Evolutionary conservation across 2,329 filamentous ascomycete species (phyloP).

Genomic region (Zasmidium cellare): DNA sequence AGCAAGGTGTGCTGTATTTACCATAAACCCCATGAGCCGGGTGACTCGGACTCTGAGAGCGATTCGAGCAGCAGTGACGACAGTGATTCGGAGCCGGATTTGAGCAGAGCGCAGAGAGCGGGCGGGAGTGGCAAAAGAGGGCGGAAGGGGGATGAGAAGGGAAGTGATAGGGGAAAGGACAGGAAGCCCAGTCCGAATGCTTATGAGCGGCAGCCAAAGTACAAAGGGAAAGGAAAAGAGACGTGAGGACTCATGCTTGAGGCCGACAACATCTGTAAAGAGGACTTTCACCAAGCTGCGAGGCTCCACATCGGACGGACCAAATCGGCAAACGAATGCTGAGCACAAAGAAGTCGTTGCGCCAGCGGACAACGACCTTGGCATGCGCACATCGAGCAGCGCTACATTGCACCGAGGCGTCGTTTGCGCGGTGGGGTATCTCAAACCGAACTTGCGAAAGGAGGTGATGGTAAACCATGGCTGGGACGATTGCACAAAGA

Average conservation of each 20-base stretch:
- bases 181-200: conserved; percentile 73
- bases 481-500: too few relatives aligned
- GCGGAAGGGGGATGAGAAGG: conserved; percentile 54
- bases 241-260: conserved; percentile 18
- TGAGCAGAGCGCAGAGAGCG: conserved; percentile 47
- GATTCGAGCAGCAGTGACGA: conserved; percentile 56
- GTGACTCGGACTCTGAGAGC: conserved; percentile 75
- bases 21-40: conserved; percentile 77
- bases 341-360: too few relatives aligned
- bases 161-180: conserved; percentile 41
- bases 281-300: too few relatives aligned
- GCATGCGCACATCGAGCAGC: too few relatives aligned
- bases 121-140: conserved; percentile 49
- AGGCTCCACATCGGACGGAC: too few relatives aligned
- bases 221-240: conserved; percentile 27
- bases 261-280: too few relatives aligned
- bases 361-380: too few relatives aligned
- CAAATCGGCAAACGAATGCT: too few relatives aligned
- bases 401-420: too few relatives aligned
- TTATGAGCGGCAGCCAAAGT: conserved; percentile 73
- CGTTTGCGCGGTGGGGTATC: too few relatives aligned
- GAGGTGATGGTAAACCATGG: too few relatives aligned
- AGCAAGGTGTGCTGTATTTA: conserved; percentile 99
- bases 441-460: too few relatives aligned
- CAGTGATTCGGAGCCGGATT: conserved; percentile 57